These are phyloP conservation scores for Pythium sp. DNA, from an alignment of 352 stramenopile species.

Conservation along the genomic window DNA sequence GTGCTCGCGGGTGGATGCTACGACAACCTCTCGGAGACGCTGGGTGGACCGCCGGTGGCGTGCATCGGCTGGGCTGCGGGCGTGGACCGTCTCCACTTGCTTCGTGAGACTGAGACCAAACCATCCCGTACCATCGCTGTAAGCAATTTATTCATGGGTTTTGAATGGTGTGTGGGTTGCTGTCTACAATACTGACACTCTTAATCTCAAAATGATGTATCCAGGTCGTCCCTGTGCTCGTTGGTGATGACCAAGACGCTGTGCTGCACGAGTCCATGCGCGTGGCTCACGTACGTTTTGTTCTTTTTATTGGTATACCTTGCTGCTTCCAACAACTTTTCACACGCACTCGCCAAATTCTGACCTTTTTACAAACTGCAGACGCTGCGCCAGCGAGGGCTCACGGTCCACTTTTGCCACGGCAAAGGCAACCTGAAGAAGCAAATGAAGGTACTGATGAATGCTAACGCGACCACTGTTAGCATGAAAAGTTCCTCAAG, in stretches of 20 bases:
- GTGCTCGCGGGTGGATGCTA: slow-evolving; percentile 85
- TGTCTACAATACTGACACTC: neutral
- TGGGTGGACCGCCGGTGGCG: slow-evolving; percentile 54
- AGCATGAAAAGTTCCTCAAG: no score
- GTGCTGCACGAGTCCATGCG: slow-evolving; percentile 67
- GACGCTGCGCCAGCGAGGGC: slow-evolving; percentile 50
- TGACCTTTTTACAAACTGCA: slow-evolving; percentile 10
- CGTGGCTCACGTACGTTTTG: slow-evolving; percentile 43
- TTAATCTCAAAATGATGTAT: neutral
- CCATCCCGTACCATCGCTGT: slow-evolving; percentile 48
- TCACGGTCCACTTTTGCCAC: slow-evolving; percentile 84
- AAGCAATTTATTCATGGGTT: slow-evolving; percentile 1
- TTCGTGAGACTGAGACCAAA: slow-evolving; percentile 33
- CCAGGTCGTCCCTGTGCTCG: slow-evolving; percentile 67
- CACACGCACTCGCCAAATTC: neutral
- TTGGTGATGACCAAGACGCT: slow-evolving; percentile 33
- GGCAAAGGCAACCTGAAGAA: slow-evolving; percentile 82
- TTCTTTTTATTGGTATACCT: neutral
- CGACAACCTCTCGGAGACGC: slow-evolving; percentile 62
- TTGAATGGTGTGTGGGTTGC: neutral
- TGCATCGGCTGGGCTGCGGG: slow-evolving; percentile 86
- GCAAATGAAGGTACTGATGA: slow-evolving; percentile 72
- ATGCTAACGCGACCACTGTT: neutral
- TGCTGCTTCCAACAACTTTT: neutral
- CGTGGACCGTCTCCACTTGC: slow-evolving; percentile 71